Conservation (phyloP, 495 filamentous ascomycete genomes). For the Trichoderma reesei region DNA sequence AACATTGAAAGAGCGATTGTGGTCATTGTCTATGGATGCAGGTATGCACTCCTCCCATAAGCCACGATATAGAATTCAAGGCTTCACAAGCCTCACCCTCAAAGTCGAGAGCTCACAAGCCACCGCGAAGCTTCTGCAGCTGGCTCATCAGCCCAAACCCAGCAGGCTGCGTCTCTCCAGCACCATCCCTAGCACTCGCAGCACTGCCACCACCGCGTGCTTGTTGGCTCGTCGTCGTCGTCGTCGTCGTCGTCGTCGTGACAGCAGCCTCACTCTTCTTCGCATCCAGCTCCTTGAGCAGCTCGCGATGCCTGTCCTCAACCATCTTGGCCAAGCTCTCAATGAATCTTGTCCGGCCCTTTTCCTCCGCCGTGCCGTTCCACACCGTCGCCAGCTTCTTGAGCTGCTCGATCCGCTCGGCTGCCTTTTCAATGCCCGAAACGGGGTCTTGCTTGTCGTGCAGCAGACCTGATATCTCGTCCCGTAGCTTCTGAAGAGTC, state of each 20-base stretch:
- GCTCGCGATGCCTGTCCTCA: slow-evolving; percentile 47
- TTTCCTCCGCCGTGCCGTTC: slow-evolving; percentile 90
- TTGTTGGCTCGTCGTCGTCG: slow-evolving; percentile 22
- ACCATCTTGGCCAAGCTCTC: slow-evolving; percentile 61
- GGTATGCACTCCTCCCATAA: too few species aligned
- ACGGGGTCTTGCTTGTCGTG: slow-evolving; percentile 39
- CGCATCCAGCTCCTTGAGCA: slow-evolving; percentile 41
- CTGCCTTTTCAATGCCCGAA: slow-evolving; percentile 58
- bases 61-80: too few species aligned
- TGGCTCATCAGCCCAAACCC: slow-evolving; percentile 72
- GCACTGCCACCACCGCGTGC: slow-evolving; percentile 18
- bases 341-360: slow-evolving; percentile 69
- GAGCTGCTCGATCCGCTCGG: slow-evolving; percentile 59
- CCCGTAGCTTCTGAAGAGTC: slow-evolving; percentile 54
- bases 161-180: slow-evolving; percentile 31
- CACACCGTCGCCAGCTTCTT: slow-evolving; percentile 67
- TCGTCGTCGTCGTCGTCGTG: too few species aligned
- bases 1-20: too few species aligned
- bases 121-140: slow-evolving; percentile 67
- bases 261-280: slow-evolving; percentile 21
- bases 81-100: too few species aligned
- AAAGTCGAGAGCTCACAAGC: too few species aligned
- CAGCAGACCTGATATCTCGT: slow-evolving; percentile 62
- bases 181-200: slow-evolving; percentile 18
- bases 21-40: too few species aligned